These are phyloP conservation scores for Entomortierella chlamydospora DNA, from an alignment of 192 early-diverging fungal genomes.

Conservation along the genomic window DNA sequence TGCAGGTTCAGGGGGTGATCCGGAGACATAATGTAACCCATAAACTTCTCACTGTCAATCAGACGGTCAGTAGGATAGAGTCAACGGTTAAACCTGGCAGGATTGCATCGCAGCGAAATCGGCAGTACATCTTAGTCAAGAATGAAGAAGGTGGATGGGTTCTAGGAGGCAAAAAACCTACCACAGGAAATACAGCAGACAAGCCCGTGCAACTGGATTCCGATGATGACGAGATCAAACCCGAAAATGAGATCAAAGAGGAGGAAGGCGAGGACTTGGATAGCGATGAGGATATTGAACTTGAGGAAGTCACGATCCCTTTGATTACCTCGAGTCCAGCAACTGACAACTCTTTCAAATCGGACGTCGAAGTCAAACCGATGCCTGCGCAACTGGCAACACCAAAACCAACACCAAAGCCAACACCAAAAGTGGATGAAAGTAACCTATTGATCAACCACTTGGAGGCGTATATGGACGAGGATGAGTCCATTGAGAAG, in stretches of 20 bases:
- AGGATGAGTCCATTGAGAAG: constrained; percentile 60
- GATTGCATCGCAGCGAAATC: constrained; percentile 84
- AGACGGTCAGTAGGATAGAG: constrained; percentile 43
- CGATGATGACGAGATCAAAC: constrained; percentile 48
- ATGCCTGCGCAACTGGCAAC: too few relatives aligned
- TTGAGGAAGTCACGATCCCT: constrained; percentile 61
- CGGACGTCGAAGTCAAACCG: background rate
- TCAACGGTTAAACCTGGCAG: constrained; percentile 59
- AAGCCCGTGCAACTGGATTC: constrained; percentile 47
- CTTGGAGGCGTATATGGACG: constrained; percentile 58
- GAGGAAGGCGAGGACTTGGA: constrained; percentile 32
- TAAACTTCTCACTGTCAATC: constrained; percentile 65
- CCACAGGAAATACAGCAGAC: constrained; percentile 17
- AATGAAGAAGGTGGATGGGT: constrained; percentile 85
- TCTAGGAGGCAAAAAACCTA: constrained; percentile 55
- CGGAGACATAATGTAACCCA: constrained; percentile 90
- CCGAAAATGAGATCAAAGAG: constrained; percentile 34
- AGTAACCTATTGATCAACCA: constrained; percentile 37
- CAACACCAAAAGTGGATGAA: background rate
- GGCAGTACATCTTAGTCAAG: constrained; percentile 88
- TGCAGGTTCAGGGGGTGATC: constrained; percentile 89
- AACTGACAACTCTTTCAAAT: background rate
- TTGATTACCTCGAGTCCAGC: too few relatives aligned
- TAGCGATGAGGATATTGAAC: constrained; percentile 59
- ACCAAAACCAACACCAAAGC: background rate